Evolutionary conservation across 805 yeast species (phyloP).

Genomic region (Candida tallmaniae): DNA sequence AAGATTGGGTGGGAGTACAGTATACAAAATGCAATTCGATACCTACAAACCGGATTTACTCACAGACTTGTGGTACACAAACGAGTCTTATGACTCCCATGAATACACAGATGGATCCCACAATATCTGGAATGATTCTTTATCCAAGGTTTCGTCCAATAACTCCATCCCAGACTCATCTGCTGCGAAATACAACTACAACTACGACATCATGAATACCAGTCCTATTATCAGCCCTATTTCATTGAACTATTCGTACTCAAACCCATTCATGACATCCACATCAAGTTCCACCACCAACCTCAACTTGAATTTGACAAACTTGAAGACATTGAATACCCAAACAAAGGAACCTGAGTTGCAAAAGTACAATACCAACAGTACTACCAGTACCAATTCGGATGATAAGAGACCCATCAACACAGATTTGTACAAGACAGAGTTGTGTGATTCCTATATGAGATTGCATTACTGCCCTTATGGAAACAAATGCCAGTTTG

Average conservation of each 20-base stretch:
- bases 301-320: not conserved
- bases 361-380: not conserved
- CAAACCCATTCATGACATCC: not conserved
- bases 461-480: conserved; percentile 73
- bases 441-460: conserved; percentile 75
- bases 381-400: not conserved
- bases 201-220: too few relatives aligned
- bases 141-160: conserved; percentile 5
- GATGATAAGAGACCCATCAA: conserved; percentile 31
- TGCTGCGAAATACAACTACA: conserved; percentile 1
- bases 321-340: not conserved
- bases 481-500: conserved; percentile 90
- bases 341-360: not conserved
- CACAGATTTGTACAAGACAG: conserved; percentile 82
- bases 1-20: too few relatives aligned
- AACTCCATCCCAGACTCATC: conserved; percentile 1
- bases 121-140: conserved; percentile 5
- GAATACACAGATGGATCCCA: too few relatives aligned
- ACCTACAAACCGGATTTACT: conserved; percentile 6
- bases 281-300: not conserved
- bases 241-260: not conserved
- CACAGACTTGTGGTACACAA: conserved; percentile 6
- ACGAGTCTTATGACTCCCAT: conserved; percentile 1
- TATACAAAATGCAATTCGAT: conserved; percentile 6
- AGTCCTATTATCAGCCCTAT: not conserved